These are phyloP conservation scores for Pseudogymnoascus sp. DNA, from an alignment of 2,329 filamentous ascomycete species.

Conservation along the genomic window DNA sequence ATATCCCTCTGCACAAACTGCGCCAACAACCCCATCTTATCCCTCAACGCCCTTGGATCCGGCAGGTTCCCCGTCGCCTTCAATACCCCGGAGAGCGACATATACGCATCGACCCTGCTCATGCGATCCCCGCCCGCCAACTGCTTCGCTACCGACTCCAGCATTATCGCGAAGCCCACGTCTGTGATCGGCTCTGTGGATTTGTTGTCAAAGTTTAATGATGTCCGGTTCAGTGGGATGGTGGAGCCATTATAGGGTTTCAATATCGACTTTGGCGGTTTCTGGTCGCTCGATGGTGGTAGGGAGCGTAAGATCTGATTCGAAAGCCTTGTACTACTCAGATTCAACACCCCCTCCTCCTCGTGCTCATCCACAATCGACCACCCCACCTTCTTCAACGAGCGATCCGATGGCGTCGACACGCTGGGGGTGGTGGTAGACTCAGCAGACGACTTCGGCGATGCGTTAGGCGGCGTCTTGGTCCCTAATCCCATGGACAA, in stretches of 20 bases:
- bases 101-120: constrained; percentile 77
- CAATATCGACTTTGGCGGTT: constrained; percentile 67
- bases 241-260: constrained; percentile 50
- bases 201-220: constrained; percentile 13
- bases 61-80: constrained; percentile 78
- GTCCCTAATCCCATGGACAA: constrained; percentile 29
- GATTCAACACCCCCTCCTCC: constrained; percentile 32
- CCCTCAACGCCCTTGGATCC: constrained; percentile 60
- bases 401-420: constrained; percentile 24
- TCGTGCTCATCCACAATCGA: constrained; percentile 38
- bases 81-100: constrained; percentile 65
- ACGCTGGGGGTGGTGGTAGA: constrained; percentile 15
- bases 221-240: constrained; percentile 13
- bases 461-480: constrained; percentile 12
- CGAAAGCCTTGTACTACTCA: constrained; percentile 9
- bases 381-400: constrained; percentile 51
- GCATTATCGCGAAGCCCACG: constrained; percentile 65
- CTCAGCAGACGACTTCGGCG: constrained; percentile 30
- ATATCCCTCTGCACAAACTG: constrained; percentile 83
- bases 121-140: constrained; percentile 66
- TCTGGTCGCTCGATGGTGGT: constrained; percentile 34
- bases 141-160: constrained; percentile 77
- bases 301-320: constrained; percentile 17
- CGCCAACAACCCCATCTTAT: constrained; percentile 68
- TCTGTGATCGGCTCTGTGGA: constrained; percentile 24